Percentiles rank a stretch among this genome's conserved stretches.
These are phyloP conservation scores for Allantophomopsis cytisporea DNA, from an alignment of 2,329 filamentous ascomycete species.

Conservation along the genomic window DNA sequence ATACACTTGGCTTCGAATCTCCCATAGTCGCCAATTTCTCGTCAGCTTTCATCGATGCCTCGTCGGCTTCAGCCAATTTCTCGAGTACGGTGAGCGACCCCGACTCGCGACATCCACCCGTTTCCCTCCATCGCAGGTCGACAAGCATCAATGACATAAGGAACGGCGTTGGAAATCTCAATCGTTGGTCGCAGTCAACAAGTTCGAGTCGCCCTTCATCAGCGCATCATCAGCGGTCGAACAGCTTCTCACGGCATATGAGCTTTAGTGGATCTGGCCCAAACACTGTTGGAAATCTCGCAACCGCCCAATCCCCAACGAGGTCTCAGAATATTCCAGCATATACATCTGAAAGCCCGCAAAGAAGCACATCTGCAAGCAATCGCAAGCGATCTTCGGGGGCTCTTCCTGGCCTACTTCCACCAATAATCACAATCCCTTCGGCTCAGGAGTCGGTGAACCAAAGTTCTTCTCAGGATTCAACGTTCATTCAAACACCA, in stretches of 20 bases:
- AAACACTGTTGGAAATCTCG: constrained; percentile 4
- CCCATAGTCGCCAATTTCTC: no score
- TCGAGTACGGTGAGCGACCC: constrained; percentile 4
- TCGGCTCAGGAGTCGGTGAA: constrained; percentile 10
- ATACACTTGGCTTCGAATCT: no score
- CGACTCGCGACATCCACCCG: constrained; percentile 8
- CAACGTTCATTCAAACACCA: constrained; percentile 14
- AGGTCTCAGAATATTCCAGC: constrained; percentile 11
- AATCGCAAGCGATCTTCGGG: constrained; percentile 1
- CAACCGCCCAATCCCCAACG: constrained; percentile 5
- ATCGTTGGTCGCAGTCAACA: constrained; percentile 40
- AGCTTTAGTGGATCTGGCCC: constrained; percentile 15
- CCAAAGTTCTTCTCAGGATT: constrained; percentile 14
- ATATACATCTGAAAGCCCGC: constrained; percentile 7
- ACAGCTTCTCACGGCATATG: constrained; percentile 6
- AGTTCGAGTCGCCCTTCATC: constrained; percentile 30
- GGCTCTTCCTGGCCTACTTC: constrained; percentile 5
- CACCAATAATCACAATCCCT: constrained; percentile 15
- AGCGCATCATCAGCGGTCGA: constrained; percentile 7
- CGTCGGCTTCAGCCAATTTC: constrained; percentile 1
- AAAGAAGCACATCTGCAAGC: no score
- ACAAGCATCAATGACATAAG: constrained; percentile 22
- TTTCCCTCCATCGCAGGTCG: constrained; percentile 19
- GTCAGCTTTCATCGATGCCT: not conserved
- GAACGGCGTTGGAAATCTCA: constrained; percentile 32